Evolutionary conservation across 2,329 filamentous ascomycete genomes (phyloP).

Genomic region (Dactylellina drechsleri): DNA sequence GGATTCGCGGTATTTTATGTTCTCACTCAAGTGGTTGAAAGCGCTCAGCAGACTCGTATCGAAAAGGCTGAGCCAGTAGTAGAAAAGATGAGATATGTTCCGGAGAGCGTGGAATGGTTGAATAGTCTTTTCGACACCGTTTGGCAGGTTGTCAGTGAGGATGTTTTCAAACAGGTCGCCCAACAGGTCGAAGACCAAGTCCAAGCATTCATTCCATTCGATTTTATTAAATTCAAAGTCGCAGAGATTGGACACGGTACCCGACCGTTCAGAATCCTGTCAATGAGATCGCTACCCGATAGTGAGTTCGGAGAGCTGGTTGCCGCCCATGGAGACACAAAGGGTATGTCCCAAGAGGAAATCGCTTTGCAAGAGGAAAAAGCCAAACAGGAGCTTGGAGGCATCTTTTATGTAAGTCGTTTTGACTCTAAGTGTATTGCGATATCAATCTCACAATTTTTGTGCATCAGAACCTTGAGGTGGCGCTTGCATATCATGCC

Average conservation of each 20-base stretch:
- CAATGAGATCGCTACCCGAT: conserved; percentile 56
- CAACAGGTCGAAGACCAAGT: conserved; percentile 95
- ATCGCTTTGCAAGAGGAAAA: conserved; percentile 66
- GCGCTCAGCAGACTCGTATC: conserved; percentile 15
- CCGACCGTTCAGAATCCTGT: conserved; percentile 85
- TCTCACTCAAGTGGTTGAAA: conserved; percentile 37
- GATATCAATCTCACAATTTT: background rate
- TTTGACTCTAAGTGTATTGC: background rate
- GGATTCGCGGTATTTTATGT: conserved; percentile 45
- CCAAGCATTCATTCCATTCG: conserved; percentile 84
- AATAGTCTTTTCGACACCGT: conserved; percentile 84
- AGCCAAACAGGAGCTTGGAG: conserved; percentile 70
- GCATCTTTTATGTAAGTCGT: conserved; percentile 48
- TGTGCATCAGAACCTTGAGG: conserved; percentile 40
- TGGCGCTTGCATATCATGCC: conserved; percentile 43
- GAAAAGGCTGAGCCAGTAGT: conserved; percentile 34
- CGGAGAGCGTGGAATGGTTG: conserved; percentile 74
- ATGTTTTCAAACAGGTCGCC: conserved; percentile 87
- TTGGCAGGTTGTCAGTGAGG: conserved; percentile 92
- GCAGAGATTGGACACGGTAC: conserved; percentile 93
- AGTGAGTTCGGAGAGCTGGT: conserved; percentile 50
- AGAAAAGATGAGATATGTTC: conserved; percentile 51
- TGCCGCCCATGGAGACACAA: conserved; percentile 46
- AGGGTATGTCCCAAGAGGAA: conserved; percentile 52
- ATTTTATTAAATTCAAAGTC: conserved; percentile 72